phyloP scores from a whole-genome alignment of 768 basidiomycete genomes.

The Amanita pseudoporphyria region DNA sequence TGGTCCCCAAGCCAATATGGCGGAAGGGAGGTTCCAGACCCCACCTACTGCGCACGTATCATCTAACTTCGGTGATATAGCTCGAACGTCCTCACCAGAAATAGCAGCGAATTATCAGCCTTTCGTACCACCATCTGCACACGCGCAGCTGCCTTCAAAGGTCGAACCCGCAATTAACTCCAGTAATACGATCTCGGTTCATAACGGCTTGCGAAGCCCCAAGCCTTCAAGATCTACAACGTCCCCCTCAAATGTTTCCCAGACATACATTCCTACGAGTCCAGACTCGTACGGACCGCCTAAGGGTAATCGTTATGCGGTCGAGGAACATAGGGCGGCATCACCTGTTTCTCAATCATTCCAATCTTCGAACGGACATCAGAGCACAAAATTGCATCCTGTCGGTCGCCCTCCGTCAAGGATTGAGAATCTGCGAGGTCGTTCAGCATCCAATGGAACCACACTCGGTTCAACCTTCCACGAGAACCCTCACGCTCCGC shows the following conservation, averaged over 20 bases:
- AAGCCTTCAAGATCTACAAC: background rate
- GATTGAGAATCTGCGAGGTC: slow-evolving; percentile 20
- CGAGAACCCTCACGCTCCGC: slow-evolving; percentile 27
- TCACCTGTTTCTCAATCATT: slow-evolving; percentile 20
- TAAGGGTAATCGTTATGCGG: slow-evolving; percentile 3
- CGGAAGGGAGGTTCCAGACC: background rate
- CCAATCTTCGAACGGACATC: slow-evolving; percentile 18
- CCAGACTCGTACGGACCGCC: slow-evolving; percentile 4
- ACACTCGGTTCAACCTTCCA: slow-evolving; percentile 20
- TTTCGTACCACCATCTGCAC: background rate
- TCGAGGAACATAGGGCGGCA: slow-evolving; percentile 20
- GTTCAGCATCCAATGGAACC: slow-evolving; percentile 39
- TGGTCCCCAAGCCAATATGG: background rate
- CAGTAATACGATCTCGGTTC: background rate
- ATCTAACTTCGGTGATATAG: background rate
- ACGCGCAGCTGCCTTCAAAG: background rate
- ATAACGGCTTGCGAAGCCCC: background rate
- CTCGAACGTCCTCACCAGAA: slow-evolving; percentile 5
- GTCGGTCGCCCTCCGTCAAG: slow-evolving; percentile 7
- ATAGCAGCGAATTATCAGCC: background rate
- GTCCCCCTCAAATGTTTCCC: background rate
- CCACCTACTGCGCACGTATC: background rate
- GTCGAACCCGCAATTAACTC: background rate
- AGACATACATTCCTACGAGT: background rate
- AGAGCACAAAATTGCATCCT: slow-evolving; percentile 12